Evolutionary conservation across 768 basidiomycete species (phyloP).

Genomic region (Lactarius hatsudake): DNA sequence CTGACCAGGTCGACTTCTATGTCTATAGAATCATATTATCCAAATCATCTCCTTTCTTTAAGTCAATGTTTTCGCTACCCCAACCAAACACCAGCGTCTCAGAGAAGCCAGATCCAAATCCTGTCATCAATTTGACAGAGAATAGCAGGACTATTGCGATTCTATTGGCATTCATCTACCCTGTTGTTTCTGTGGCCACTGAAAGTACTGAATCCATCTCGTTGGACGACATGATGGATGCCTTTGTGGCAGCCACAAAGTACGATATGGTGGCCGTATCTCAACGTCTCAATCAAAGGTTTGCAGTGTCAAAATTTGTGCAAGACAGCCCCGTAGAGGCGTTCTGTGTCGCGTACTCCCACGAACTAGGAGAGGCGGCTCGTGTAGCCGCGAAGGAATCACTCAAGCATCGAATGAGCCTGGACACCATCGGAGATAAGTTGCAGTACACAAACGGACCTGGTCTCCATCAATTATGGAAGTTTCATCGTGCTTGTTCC

Average conservation of each 20-base stretch:
- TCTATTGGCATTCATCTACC: not conserved
- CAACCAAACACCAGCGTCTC: not conserved
- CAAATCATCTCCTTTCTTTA: conserved; percentile 15
- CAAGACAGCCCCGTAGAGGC: not conserved
- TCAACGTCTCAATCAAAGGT: not conserved
- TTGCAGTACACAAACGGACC: conserved; percentile 6
- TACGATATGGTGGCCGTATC: not conserved
- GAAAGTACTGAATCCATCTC: not conserved
- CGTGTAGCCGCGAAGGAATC: conserved; percentile 10
- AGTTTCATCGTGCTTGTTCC: conserved; percentile 10
- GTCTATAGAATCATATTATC: conserved; percentile 14
- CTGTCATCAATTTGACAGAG: conserved; percentile 3
- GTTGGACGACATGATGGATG: not conserved
- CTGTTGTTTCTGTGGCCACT: not conserved
- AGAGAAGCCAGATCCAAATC: not conserved
- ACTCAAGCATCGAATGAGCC: not conserved
- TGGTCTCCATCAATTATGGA: conserved; percentile 6
- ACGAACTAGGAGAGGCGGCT: not conserved
- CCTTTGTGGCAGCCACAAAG: not conserved
- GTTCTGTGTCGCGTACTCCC: not conserved
- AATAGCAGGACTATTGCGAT: not conserved
- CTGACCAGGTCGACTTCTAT: conserved; percentile 10
- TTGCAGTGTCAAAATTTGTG: not conserved
- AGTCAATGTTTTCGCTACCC: not conserved
- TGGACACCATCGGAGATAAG: conserved; percentile 2